These are phyloP conservation scores for Chlorencoelia australis DNA, from an alignment of 2,329 filamentous ascomycete species.

Conservation along the genomic window DNA sequence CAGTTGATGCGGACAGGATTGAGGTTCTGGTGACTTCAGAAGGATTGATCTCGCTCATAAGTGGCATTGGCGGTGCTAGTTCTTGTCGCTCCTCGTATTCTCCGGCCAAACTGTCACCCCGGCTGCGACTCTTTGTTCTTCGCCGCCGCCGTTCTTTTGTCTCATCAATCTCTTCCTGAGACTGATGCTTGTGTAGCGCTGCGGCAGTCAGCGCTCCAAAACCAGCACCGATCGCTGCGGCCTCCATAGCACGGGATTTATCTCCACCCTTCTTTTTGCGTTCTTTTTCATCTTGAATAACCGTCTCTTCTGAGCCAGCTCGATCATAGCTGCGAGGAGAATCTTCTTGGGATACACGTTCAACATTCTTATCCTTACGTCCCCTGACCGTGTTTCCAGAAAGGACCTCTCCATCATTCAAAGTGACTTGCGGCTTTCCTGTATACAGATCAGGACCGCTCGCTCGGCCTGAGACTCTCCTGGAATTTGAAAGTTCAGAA, in stretches of 20 bases:
- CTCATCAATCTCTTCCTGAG: constrained; percentile 45
- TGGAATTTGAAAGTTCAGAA: constrained; percentile 24
- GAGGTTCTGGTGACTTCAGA: constrained; percentile 85
- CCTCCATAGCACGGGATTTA: constrained; percentile 19
- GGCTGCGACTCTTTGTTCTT: constrained; percentile 36
- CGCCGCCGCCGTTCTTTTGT: constrained; percentile 32
- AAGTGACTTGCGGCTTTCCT: constrained; percentile 45
- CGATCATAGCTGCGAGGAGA: constrained; percentile 28
- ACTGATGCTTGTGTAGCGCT: constrained; percentile 54
- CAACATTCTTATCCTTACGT: constrained; percentile 41
- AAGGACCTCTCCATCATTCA: constrained; percentile 47
- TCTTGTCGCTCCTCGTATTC: constrained; percentile 44
- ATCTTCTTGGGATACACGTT: constrained; percentile 24
- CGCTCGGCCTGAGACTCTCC: constrained; percentile 33
- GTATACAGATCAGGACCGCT: constrained; percentile 27
- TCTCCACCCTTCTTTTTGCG: constrained; percentile 22
- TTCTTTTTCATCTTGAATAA: constrained; percentile 39
- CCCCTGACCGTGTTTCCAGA: constrained; percentile 42
- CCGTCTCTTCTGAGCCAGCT: constrained; percentile 36
- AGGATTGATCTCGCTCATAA: constrained; percentile 75
- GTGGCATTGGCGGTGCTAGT: constrained; percentile 69
- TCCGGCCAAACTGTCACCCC: constrained; percentile 35
- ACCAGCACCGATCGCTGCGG: constrained; percentile 28
- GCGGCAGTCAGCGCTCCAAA: constrained; percentile 49
- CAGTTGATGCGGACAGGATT: constrained; percentile 72